phyloP scores from a whole-genome alignment of 768 basidiomycete species.

The Boletus sp. region DNA sequence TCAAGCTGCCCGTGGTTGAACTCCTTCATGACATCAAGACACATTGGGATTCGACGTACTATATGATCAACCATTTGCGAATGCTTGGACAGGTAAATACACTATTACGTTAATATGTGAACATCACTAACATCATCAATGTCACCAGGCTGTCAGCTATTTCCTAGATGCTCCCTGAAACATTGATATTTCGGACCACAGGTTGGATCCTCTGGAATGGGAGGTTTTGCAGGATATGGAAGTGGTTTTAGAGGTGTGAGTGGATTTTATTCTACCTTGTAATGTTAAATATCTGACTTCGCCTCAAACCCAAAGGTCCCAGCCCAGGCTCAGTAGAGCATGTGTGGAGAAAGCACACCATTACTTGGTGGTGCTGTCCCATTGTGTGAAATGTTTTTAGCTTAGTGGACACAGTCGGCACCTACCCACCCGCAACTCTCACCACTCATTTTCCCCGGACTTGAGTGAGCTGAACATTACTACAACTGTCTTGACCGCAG shows the following conservation, averaged over 20 bases:
- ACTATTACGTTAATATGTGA: neutral
- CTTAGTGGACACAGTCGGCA: neutral
- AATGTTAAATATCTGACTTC: no score
- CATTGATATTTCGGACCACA: neutral
- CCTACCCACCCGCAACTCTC: neutral
- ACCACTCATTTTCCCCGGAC: neutral
- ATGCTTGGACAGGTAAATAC: conserved; percentile 1
- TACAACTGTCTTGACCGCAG: neutral
- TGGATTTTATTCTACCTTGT: neutral
- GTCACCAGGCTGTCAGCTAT: neutral
- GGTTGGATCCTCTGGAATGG: conserved; percentile 1
- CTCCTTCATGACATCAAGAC: conserved; percentile 31
- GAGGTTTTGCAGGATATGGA: conserved; percentile 7
- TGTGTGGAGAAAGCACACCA: conserved; percentile 1
- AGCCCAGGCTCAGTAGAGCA: neutral
- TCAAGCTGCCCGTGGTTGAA: neutral
- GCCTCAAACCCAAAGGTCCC: neutral
- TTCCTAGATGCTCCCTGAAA: neutral
- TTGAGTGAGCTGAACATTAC: neutral
- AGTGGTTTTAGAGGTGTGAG: conserved; percentile 4
- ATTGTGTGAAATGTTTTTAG: neutral
- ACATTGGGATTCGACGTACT: no score
- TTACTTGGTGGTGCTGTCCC: neutral
- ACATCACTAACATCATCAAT: no score
- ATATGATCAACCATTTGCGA: conserved; percentile 30